phyloP scores from a whole-genome alignment of 306 rosid species.

The Alnus rubra region DNA sequence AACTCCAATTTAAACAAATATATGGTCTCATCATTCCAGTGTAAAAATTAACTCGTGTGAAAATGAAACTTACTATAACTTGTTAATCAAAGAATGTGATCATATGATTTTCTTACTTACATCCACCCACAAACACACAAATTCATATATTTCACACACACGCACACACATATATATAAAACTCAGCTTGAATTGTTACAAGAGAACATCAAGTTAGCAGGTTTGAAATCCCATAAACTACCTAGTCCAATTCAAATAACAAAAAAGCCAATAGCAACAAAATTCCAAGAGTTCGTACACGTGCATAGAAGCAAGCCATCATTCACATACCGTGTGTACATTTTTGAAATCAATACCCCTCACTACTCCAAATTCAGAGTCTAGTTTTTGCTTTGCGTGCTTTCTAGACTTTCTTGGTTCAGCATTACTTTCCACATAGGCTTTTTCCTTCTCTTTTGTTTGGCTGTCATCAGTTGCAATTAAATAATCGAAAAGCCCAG shows the following conservation, averaged over 20 bases:
- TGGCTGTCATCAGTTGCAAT: constrained; percentile 86
- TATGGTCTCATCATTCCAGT: neutral
- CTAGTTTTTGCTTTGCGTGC: constrained; percentile 54
- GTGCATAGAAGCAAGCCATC: neutral
- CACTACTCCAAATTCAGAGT: constrained; percentile 95
- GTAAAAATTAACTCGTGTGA: neutral
- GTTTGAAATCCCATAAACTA: neutral
- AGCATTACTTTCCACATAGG: constrained; percentile 40
- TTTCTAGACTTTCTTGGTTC: constrained; percentile 51
- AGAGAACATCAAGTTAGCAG: neutral
- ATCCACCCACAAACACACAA: neutral
- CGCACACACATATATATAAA: neutral
- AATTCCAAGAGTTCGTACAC: neutral
- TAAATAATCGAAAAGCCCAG: constrained; percentile 93
- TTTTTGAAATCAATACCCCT: constrained; percentile 94
- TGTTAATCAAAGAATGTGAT: neutral
- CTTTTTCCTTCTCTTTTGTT: constrained; percentile 68
- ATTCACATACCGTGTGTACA: constrained; percentile 76
- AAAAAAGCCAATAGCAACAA: neutral
- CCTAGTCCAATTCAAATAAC: neutral
- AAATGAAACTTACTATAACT: neutral
- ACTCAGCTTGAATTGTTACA: neutral
- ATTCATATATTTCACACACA: neutral
- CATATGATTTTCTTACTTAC: neutral
- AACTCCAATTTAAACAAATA: neutral